A percentile compares a stretch with the other conserved stretches of the same genome.
Conservation (phyloP, 768 basidiomycete species). For the Naganishia kalamii region DNA sequence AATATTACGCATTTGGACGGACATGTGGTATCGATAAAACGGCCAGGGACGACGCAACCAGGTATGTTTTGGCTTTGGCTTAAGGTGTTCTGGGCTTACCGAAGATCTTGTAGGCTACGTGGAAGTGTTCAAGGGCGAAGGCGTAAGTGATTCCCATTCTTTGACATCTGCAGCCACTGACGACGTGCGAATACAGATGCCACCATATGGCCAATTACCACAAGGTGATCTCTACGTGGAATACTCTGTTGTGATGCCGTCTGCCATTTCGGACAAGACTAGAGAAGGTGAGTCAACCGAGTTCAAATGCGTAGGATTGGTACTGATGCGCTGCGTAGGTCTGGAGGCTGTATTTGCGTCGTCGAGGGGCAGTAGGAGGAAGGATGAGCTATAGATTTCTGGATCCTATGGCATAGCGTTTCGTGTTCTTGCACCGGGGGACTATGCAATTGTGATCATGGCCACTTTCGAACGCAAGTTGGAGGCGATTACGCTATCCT, state of each 20-base stretch:
- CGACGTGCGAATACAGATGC: slow-evolving; percentile 38
- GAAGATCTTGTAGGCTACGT: slow-evolving; percentile 50
- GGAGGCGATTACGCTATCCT: no score
- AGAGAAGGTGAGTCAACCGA: slow-evolving; percentile 62
- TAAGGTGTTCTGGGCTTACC: not conserved
- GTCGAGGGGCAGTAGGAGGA: not conserved
- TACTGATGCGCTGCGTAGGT: not conserved
- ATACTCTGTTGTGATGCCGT: slow-evolving; percentile 84
- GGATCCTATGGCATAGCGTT: not conserved
- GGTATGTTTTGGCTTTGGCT: slow-evolving; percentile 48
- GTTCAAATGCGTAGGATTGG: no score
- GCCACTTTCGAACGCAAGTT: no score
- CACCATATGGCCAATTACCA: slow-evolving; percentile 37
- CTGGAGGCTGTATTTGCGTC: slow-evolving; percentile 13
- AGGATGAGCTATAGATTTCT: slow-evolving; percentile 1
- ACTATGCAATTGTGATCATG: no score
- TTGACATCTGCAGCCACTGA: slow-evolving; percentile 9
- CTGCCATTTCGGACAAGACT: slow-evolving; percentile 60
- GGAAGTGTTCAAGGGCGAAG: slow-evolving; percentile 76
- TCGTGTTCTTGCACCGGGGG: not conserved
- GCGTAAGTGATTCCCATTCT: slow-evolving; percentile 58
- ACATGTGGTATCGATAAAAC: slow-evolving; percentile 61
- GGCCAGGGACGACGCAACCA: slow-evolving; percentile 84
- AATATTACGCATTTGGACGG: slow-evolving; percentile 91
- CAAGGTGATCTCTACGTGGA: slow-evolving; percentile 82